Conservation (phyloP, 1,284 basidiomycete genomes). For the Xanthoconium separans region DNA sequence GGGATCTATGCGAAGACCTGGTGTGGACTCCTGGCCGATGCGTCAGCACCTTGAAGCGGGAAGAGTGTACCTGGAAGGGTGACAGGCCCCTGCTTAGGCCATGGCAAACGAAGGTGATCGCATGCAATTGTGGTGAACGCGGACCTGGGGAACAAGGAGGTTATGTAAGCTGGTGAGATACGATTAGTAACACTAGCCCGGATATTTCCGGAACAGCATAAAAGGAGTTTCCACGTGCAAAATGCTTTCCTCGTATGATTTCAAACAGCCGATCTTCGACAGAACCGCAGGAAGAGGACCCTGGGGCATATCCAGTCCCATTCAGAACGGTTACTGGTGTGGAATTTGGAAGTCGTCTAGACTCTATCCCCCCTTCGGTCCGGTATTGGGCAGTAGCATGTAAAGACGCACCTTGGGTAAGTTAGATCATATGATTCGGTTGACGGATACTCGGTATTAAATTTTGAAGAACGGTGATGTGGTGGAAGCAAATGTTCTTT, state of each 20-base stretch:
- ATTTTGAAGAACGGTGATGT: constrained; percentile 7
- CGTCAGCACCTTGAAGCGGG: constrained; percentile 76
- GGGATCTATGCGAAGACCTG: constrained; percentile 79
- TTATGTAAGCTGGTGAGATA: too few relatives aligned
- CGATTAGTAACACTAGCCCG: too few relatives aligned
- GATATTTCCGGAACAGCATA: too few relatives aligned
- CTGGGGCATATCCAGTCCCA: constrained; percentile 21
- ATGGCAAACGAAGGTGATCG: constrained; percentile 77
- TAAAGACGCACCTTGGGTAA: constrained; percentile 12
- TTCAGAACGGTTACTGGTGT: not conserved
- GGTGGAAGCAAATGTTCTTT: constrained; percentile 9
- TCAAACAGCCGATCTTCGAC: not conserved
- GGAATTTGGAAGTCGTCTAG: constrained; percentile 20
- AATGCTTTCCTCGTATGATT: not conserved
- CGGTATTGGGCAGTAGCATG: constrained; percentile 19
- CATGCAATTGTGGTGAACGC: constrained; percentile 73
- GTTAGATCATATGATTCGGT: not conserved
- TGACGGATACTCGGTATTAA: constrained; percentile 5
- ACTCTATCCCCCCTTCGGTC: constrained; percentile 3
- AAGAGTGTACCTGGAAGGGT: constrained; percentile 85
- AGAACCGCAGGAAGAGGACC: constrained; percentile 8
- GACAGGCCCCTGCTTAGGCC: constrained; percentile 79
- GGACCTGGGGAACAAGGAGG: constrained; percentile 47
- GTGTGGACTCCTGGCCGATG: constrained; percentile 76
- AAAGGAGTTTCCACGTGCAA: too few relatives aligned